Conservation (phyloP, 768 basidiomycete genomes). For the Collybiopsis luxurians region DNA sequence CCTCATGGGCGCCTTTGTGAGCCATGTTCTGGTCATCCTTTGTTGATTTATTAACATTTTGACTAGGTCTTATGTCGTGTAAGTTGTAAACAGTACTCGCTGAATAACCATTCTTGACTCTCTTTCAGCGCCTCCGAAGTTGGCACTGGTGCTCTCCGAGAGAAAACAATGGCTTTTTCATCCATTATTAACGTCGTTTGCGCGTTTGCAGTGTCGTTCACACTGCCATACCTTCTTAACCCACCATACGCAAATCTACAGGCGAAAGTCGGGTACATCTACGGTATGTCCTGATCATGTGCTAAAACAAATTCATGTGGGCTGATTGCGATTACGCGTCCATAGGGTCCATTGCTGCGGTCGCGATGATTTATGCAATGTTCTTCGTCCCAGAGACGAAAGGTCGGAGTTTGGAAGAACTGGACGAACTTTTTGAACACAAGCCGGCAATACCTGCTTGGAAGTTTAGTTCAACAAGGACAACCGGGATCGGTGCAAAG, state of each 20-base stretch:
- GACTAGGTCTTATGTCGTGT: conserved; percentile 5
- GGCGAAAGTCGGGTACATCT: conserved; percentile 3
- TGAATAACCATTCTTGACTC: not conserved
- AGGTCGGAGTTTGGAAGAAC: conserved; percentile 3
- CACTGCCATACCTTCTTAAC: conserved; percentile 5
- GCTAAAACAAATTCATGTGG: not conserved
- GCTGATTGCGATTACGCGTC: not conserved
- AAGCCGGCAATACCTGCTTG: conserved; percentile 1
- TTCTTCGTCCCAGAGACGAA: conserved; percentile 8
- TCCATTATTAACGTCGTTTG: conserved; percentile 4
- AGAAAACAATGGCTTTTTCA: conserved; percentile 8
- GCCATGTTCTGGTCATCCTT: not conserved
- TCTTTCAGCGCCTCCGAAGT: conserved; percentile 2
- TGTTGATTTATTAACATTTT: not conserved
- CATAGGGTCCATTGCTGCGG: conserved; percentile 5
- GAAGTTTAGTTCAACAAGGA: conserved; percentile 5
- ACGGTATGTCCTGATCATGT: not conserved
- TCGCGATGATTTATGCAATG: conserved; percentile 4
- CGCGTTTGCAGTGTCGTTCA: conserved; percentile 7
- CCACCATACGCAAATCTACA: conserved; percentile 8
- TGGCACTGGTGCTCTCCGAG: conserved; percentile 6
- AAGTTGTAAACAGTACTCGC: not conserved
- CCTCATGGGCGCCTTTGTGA: conserved; percentile 8
- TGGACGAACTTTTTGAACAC: conserved; percentile 4
- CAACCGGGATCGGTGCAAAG: conserved; percentile 5